Percentiles rank a stretch among this genome's conserved stretches.
Conservation (phyloP, 164 flowering plant species). For the Cinnamomum micranthum region DNA sequence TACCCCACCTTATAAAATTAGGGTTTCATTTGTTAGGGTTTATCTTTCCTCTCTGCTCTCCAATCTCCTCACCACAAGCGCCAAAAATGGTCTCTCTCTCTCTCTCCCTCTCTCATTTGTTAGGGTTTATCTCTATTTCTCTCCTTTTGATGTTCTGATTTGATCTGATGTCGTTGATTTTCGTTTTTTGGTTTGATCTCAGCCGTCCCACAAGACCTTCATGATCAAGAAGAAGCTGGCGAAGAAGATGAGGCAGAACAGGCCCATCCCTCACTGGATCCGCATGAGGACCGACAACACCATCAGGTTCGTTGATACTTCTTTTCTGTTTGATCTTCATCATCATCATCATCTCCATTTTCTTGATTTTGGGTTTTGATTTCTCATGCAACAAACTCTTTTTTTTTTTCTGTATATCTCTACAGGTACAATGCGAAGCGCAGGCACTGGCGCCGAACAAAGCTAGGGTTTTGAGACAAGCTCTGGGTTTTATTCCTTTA, state of each 20-base stretch:
- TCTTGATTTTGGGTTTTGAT: background rate
- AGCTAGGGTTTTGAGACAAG: constrained; percentile 55
- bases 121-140: background rate
- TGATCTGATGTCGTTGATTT: background rate
- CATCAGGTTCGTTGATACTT: constrained; percentile 30
- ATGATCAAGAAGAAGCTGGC: constrained; percentile 57
- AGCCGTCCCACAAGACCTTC: constrained; percentile 66
- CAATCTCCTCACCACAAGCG: background rate
- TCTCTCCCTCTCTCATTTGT: background rate
- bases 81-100: constrained; percentile 1
- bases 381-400: background rate
- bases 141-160: background rate
- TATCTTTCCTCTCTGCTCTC: background rate
- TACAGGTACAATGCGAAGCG: constrained; percentile 68
- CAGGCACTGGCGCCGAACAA: constrained; percentile 73
- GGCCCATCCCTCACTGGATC: constrained; percentile 62
- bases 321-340: background rate
- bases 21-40: background rate
- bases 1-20: background rate
- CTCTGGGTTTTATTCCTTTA: background rate
- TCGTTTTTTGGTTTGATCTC: background rate
- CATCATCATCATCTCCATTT: background rate
- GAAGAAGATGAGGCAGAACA: constrained; percentile 69
- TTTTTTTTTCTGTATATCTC: background rate
- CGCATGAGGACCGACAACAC: constrained; percentile 55